phyloP scores from a whole-genome alignment of 805 yeast species.

The Cyberlindnera mrakii region DNA sequence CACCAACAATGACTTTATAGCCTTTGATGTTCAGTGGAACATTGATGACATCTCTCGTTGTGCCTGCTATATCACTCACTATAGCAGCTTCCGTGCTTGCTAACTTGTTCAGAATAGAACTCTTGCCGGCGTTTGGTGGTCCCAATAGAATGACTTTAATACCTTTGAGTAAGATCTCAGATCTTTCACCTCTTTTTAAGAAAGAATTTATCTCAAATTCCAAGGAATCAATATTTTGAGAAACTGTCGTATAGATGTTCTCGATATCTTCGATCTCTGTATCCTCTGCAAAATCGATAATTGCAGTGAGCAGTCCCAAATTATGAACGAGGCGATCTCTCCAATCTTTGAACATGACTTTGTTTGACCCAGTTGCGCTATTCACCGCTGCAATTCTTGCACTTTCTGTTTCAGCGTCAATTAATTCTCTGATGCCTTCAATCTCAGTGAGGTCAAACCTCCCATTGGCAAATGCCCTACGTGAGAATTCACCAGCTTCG shows the following conservation, averaged over 20 bases:
- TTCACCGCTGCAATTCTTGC: slow-evolving; percentile 73
- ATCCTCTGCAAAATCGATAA: slow-evolving; percentile 94
- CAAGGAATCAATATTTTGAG: slow-evolving; percentile 34
- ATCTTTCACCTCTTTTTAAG: slow-evolving; percentile 40
- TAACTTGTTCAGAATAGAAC: slow-evolving; percentile 72
- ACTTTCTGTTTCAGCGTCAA: slow-evolving; percentile 90
- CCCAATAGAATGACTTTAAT: slow-evolving; percentile 72
- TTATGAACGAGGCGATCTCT: slow-evolving; percentile 55
- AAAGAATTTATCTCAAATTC: slow-evolving; percentile 38
- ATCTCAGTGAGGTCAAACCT: slow-evolving; percentile 80
- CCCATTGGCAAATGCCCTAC: slow-evolving; percentile 80
- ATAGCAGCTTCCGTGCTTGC: slow-evolving; percentile 82
- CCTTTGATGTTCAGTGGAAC: slow-evolving; percentile 79
- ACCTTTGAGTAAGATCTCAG: slow-evolving; percentile 67
- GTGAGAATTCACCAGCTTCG: slow-evolving; percentile 88
- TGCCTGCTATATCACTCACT: slow-evolving; percentile 88
- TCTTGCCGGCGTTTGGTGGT: slow-evolving; percentile 95
- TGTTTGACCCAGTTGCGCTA: slow-evolving; percentile 67
- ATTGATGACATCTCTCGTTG: slow-evolving; percentile 86
- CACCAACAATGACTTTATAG: slow-evolving; percentile 76
- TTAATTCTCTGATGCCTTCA: slow-evolving; percentile 83
- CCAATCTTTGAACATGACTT: slow-evolving; percentile 55
- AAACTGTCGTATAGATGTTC: slow-evolving; percentile 46
- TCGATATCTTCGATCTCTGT: slow-evolving; percentile 69
- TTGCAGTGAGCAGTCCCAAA: slow-evolving; percentile 75